Percentiles rank a stretch among this genome's conserved stretches.
Evolutionary conservation across 805 yeast species (phyloP).

Genomic region (Metahyphopichia silvanorum): DNA sequence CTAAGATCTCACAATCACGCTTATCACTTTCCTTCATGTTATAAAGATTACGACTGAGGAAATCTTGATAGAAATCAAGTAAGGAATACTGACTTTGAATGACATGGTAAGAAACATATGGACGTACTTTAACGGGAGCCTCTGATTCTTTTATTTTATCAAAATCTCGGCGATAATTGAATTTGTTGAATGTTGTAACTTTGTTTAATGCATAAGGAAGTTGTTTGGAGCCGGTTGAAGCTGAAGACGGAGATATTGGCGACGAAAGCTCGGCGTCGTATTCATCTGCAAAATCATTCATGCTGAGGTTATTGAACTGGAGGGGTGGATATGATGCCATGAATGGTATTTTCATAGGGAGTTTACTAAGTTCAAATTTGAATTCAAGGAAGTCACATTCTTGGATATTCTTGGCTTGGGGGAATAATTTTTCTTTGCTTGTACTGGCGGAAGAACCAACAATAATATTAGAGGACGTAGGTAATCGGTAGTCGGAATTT

Average conservation of each 20-base stretch:
- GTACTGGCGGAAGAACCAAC: not conserved
- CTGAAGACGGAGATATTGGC: not conserved
- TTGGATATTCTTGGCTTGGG: not conserved
- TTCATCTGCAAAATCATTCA: constrained; percentile 16
- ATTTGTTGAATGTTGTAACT: not conserved
- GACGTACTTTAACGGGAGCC: not conserved
- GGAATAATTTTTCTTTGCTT: not conserved
- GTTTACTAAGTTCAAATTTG: constrained; percentile 17
- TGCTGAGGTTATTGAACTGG: constrained; percentile 16
- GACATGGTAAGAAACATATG: not conserved
- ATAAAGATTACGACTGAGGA: not conserved
- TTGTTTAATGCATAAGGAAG: too few relatives aligned
- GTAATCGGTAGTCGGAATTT: constrained; percentile 21
- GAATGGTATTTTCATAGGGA: constrained; percentile 18
- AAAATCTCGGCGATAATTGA: too few relatives aligned
- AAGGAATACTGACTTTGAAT: not conserved
- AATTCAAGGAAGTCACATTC: constrained; percentile 14
- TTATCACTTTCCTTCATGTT: not conserved
- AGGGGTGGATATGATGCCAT: constrained; percentile 15
- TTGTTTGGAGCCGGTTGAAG: too few relatives aligned
- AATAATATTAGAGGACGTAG: constrained; percentile 12
- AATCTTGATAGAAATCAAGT: not conserved
- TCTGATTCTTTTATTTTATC: not conserved
- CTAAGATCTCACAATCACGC: constrained; percentile 3
- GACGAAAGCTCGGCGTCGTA: constrained; percentile 4